These are phyloP conservation scores for Aspergillus haitiensis DNA, from an alignment of 495 filamentous ascomycete species.

Conservation along the genomic window DNA sequence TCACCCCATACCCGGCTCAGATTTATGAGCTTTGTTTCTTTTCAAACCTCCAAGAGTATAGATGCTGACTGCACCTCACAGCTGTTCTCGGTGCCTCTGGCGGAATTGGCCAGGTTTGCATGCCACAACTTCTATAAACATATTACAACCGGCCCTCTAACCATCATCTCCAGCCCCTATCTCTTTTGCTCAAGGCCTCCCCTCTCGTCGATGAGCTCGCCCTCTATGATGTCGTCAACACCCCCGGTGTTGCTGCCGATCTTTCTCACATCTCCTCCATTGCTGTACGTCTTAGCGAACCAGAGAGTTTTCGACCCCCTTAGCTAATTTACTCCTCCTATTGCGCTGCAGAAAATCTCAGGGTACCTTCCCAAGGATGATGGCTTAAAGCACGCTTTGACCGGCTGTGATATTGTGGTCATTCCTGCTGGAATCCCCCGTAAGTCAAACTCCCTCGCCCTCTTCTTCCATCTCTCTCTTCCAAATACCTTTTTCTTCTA, in stretches of 20 bases:
- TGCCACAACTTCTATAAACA: not conserved
- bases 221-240: conserved; percentile 99
- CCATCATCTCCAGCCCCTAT: conserved; percentile 67
- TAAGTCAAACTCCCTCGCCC: conserved; percentile 46
- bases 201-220: conserved; percentile 86
- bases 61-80: conserved; percentile 30
- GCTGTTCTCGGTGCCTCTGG: conserved; percentile 95
- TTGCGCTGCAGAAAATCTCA: conserved; percentile 71
- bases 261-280: conserved; percentile 94
- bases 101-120: conserved; percentile 90
- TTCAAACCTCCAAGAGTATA: not conserved
- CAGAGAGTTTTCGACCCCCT: not conserved
- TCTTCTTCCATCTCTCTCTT: too few relatives aligned
- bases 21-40: not conserved
- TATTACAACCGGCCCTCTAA: conserved; percentile 13
- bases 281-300: conserved; percentile 63
- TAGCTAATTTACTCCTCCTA: conserved; percentile 23
- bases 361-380: conserved; percentile 90
- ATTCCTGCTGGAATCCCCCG: conserved; percentile 98
- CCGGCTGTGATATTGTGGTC: conserved; percentile 89
- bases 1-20: not conserved
- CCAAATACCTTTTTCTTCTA: too few relatives aligned
- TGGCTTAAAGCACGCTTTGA: conserved; percentile 83
- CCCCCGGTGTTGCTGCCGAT: conserved; percentile 91
- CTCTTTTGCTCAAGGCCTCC: conserved; percentile 86